phyloP scores from a whole-genome alignment of 352 stramenopile genomes.

The Globisporangium spinosum region DNA sequence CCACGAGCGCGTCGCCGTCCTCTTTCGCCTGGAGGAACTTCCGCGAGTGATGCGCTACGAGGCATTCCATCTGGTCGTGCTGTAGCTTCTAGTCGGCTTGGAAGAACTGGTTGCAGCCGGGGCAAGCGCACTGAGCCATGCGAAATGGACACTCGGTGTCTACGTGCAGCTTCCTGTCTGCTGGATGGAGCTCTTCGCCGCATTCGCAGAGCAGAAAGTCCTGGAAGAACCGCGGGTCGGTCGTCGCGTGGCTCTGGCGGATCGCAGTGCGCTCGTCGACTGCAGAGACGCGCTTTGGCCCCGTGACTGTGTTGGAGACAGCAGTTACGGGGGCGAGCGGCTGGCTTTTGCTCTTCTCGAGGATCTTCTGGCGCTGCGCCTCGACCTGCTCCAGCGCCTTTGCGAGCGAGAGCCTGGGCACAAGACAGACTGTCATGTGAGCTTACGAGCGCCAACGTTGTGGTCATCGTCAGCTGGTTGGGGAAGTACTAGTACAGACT shows the following conservation, averaged over 20 bases:
- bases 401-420: constrained; percentile 29
- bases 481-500: constrained; percentile 18
- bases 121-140: constrained; percentile 37
- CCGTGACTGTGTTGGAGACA: not conserved
- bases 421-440: not conserved
- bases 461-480: constrained; percentile 9
- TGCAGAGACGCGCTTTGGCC: constrained; percentile 3
- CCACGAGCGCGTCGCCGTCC: constrained; percentile 31
- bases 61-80: constrained; percentile 45
- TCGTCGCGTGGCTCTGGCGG: constrained; percentile 10
- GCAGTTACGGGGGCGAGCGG: constrained; percentile 16
- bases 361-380: constrained; percentile 28
- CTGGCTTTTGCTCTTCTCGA: constrained; percentile 27
- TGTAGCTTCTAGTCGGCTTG: constrained; percentile 21
- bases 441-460: not conserved
- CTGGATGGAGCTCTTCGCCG: constrained; percentile 40
- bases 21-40: constrained; percentile 41
- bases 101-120: constrained; percentile 40
- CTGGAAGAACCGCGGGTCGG: constrained; percentile 13
- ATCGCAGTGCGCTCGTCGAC: not conserved
- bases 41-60: constrained; percentile 25
- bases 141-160: constrained; percentile 36
- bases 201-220: constrained; percentile 49
- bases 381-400: constrained; percentile 37
- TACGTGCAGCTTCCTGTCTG: constrained; percentile 35